Percentiles rank a stretch among this genome's conserved stretches.
These are phyloP conservation scores for Hymenoscyphus fraxineus DNA, from an alignment of 2,329 filamentous ascomycete genomes.

Conservation along the genomic window DNA sequence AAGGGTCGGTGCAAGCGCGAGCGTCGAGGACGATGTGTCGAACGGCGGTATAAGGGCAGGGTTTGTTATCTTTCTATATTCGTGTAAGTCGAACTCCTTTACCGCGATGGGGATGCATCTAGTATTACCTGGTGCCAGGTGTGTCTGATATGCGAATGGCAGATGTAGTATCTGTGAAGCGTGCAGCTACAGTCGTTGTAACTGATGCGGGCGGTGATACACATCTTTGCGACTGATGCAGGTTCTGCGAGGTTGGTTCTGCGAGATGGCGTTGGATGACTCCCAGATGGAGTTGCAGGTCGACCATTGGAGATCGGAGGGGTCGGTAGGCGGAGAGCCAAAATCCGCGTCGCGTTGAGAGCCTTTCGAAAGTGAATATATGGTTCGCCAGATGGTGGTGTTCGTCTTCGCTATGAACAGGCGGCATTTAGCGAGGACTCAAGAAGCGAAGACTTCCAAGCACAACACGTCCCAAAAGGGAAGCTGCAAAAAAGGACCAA, in stretches of 20 bases:
- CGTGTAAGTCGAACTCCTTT: too few relatives aligned
- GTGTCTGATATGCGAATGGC: background rate
- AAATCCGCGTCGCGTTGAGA: background rate
- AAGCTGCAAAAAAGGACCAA: too few relatives aligned
- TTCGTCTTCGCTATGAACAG: too few relatives aligned
- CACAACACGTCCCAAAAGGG: too few relatives aligned
- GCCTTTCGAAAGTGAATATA: too few relatives aligned
- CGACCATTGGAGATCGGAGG: background rate
- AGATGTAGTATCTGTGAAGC: background rate
- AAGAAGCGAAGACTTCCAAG: too few relatives aligned
- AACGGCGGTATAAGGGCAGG: background rate
- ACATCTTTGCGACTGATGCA: background rate
- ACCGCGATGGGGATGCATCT: too few relatives aligned
- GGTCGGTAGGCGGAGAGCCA: background rate
- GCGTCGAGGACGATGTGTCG: background rate
- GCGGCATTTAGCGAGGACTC: too few relatives aligned
- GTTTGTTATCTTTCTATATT: background rate
- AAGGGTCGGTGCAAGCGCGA: background rate
- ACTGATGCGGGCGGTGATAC: background rate
- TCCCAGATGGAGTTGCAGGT: background rate
- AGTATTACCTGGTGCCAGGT: background rate
- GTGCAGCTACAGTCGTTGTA: background rate
- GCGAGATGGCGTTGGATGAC: background rate
- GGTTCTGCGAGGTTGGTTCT: background rate
- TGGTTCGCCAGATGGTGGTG: too few relatives aligned